Evolutionary conservation across 805 yeast genomes (phyloP).

Genomic region (Yarrowia bubula): DNA sequence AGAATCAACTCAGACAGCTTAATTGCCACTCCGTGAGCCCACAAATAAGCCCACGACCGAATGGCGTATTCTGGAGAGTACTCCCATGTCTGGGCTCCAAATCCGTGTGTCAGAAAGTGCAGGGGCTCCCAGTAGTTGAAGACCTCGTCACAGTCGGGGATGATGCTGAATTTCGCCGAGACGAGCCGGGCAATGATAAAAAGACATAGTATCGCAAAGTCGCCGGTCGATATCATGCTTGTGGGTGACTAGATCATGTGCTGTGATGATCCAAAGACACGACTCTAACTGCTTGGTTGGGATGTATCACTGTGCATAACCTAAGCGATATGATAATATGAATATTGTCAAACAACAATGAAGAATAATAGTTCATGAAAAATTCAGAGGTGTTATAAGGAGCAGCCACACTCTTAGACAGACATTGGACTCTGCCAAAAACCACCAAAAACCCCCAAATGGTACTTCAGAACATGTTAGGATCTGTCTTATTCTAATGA

Average conservation of each 20-base stretch:
- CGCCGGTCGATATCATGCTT: constrained; percentile 9
- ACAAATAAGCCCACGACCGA: constrained; percentile 76
- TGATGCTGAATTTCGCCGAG: constrained; percentile 57
- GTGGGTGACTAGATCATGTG: constrained; percentile 1
- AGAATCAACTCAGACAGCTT: constrained; percentile 27
- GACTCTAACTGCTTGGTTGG: not conserved
- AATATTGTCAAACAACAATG: not conserved
- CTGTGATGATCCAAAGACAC: not conserved
- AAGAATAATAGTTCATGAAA: no score
- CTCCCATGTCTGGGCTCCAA: constrained; percentile 96
- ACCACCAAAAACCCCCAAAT: no score
- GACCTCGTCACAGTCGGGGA: constrained; percentile 89
- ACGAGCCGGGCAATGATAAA: constrained; percentile 36
- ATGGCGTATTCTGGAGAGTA: constrained; percentile 88
- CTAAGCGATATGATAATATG: not conserved
- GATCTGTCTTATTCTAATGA: no score
- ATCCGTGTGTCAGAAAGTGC: constrained; percentile 69
- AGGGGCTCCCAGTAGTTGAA: constrained; percentile 95
- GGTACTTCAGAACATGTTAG: no score
- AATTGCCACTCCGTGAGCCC: constrained; percentile 44
- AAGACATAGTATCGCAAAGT: constrained; percentile 29
- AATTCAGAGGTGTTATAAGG: no score
- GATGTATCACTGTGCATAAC: constrained; percentile 1
- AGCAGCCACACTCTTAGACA: no score
- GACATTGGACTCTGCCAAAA: no score